Conservation (phyloP, 208 protist species). For the Trypanosoma brucei region DNA sequence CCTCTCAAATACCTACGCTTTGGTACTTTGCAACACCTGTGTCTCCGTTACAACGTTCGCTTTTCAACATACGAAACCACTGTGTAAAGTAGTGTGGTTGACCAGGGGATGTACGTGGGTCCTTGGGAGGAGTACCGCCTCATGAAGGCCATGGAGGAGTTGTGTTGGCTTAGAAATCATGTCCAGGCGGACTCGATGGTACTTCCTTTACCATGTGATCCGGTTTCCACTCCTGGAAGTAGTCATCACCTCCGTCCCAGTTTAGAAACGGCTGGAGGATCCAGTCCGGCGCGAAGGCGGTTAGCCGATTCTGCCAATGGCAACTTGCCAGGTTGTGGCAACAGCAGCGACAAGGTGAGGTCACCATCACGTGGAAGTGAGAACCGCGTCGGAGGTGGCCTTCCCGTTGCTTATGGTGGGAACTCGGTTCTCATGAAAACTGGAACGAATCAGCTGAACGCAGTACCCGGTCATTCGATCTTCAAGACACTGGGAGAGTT, state of each 20-base stretch:
- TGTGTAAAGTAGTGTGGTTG: too few species aligned
- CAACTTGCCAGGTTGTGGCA: neutral
- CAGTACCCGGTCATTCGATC: neutral
- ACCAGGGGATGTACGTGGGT: slow-evolving; percentile 49
- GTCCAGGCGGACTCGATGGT: slow-evolving; percentile 10
- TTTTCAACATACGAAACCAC: too few species aligned
- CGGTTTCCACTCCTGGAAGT: neutral
- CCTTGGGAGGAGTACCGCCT: slow-evolving; percentile 70
- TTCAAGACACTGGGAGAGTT: neutral
- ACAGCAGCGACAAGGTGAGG: neutral
- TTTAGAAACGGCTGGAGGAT: neutral
- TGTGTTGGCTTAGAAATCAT: slow-evolving; percentile 26
- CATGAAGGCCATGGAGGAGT: slow-evolving; percentile 51
- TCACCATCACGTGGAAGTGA: neutral
- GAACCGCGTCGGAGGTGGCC: neutral
- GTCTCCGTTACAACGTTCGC: too few species aligned
- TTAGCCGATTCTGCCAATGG: neutral
- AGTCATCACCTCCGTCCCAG: slow-evolving; percentile 20
- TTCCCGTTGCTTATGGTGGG: neutral
- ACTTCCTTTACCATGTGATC: neutral
- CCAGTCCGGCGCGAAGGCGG: neutral
- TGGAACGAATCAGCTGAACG: neutral
- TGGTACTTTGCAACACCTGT: too few species aligned
- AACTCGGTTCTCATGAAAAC: neutral
- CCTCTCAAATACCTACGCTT: slow-evolving; percentile 2